Evolutionary conservation across 2,329 filamentous ascomycete genomes (phyloP).

Genomic region (Phoma sp.): DNA sequence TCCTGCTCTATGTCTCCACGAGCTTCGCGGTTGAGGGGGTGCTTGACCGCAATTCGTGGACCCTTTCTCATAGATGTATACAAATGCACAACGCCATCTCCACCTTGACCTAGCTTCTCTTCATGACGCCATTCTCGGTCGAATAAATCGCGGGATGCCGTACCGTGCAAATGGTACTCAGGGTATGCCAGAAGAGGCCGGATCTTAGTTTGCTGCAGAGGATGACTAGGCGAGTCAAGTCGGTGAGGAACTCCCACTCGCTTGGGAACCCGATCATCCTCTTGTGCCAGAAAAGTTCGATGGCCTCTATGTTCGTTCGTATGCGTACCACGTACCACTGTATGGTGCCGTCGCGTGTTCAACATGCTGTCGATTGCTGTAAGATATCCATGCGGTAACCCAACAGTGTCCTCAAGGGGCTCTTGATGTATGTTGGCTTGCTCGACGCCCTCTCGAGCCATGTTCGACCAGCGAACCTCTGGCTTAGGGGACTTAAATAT

Average conservation of each 20-base stretch:
- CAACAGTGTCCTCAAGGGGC: not conserved
- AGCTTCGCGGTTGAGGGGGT: not conserved
- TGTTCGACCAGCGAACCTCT: not conserved
- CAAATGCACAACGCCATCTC: conserved; percentile 16
- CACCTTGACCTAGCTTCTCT: conserved; percentile 11
- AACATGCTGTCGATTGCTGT: not conserved
- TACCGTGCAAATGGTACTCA: no score
- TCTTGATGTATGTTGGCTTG: not conserved
- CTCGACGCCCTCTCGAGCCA: not conserved
- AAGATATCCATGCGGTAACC: not conserved
- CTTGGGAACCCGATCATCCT: no score
- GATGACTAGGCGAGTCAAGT: no score
- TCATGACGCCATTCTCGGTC: not conserved
- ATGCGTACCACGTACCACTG: not conserved
- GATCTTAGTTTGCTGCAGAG: no score
- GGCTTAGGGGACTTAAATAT: not conserved
- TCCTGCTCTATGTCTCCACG: not conserved
- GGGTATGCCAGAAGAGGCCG: no score
- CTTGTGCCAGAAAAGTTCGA: no score
- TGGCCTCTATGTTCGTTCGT: not conserved
- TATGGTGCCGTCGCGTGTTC: not conserved
- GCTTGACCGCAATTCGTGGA: conserved; percentile 6
- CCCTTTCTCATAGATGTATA: not conserved
- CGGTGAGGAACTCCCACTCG: no score
- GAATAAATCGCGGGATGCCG: no score